Evolutionary conservation across 1,139 yeast species (phyloP), one percentile per base, ranked within the genome.

Genomic region (Candida sanyaensis): DNA sequence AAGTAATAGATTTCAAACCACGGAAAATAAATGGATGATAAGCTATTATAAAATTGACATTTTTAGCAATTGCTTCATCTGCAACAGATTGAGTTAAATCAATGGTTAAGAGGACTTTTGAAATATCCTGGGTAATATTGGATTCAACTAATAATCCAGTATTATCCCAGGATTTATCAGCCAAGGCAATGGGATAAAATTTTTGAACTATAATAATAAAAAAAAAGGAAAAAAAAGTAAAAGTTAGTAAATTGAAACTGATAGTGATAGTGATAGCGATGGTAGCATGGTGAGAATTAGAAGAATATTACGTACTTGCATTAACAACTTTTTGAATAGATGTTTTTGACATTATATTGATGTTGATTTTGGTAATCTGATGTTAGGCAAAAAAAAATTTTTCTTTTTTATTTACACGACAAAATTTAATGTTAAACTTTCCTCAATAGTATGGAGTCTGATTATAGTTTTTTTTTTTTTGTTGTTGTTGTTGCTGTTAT

Each of bases 11-110:
- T 64, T 92, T 95, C 64, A 95, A 78, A 0, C 96, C 96, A 28
- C 88, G 74, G 75, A 95, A 95, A 41, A 95, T 90, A 63, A 93
- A 90, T 1, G 99, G 99, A 62, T 90, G 99, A 65, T 95, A 95
- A 0, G 98, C 96, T 62, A 95, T 68, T 13, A 95, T 76, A 47
- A 90, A 63, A 51, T 78, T 76, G 37, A 77, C 58, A 1, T 78
- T 68, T 4, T 71, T 58, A 2, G 60, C 59, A 30, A 93, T 69
- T 1, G 98, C 98, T 64, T 95, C 99, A 6, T 85, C 85, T 3
- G 88, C 93, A 0, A 95, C 99, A 0, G 82, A 63, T 43, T 81
- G 81, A 0, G 99, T 93, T 52, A 95, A 73, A 61, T 93, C 99
- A 45, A 93, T 82, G 0, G 99, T 82, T 44, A 93, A 71, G 28